Percentiles rank a stretch among this genome's conserved stretches.
Conservation (phyloP, 768 basidiomycete species). For the Paxillus rubicundulus region DNA sequence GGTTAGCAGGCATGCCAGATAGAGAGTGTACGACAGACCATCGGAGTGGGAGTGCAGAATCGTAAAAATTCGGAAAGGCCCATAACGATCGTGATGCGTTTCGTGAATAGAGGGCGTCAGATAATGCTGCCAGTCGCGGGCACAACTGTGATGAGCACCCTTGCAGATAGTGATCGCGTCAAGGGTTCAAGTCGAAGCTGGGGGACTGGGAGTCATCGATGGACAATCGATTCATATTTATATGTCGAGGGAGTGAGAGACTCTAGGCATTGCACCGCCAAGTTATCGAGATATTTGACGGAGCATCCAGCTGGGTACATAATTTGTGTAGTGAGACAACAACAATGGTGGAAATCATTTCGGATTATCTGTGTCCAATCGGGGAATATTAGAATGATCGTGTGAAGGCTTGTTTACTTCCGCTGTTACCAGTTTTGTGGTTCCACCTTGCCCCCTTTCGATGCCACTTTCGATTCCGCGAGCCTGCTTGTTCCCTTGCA, state of each 20-base stretch:
- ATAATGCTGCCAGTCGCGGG: slow-evolving; percentile 10
- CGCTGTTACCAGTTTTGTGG: not conserved
- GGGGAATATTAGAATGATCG: not conserved
- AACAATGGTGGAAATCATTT: not conserved
- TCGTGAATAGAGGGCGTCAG: slow-evolving; percentile 21
- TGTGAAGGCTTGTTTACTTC: slow-evolving; percentile 12
- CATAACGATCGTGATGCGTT: slow-evolving; percentile 23
- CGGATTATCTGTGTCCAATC: not conserved
- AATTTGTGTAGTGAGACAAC: slow-evolving; percentile 5
- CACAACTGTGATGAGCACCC: slow-evolving; percentile 22
- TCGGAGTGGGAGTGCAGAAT: slow-evolving; percentile 20
- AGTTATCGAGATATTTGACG: slow-evolving; percentile 11
- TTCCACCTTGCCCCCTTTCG: not conserved
- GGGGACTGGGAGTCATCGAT: slow-evolving; percentile 14
- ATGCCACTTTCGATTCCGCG: no score
- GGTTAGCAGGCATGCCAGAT: slow-evolving; percentile 5
- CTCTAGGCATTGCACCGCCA: not conserved
- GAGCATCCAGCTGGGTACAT: slow-evolving; percentile 5
- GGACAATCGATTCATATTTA: slow-evolving; percentile 22
- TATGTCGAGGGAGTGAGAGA: slow-evolving; percentile 16
- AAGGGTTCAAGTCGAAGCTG: no score
- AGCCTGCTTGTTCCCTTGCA: no score
- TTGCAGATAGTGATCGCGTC: slow-evolving; percentile 10
- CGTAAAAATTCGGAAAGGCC: slow-evolving; percentile 22
- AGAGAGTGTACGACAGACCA: slow-evolving; percentile 16